phyloP scores from a whole-genome alignment of 2,329 filamentous ascomycete genomes.

The Cladosporium velox region DNA sequence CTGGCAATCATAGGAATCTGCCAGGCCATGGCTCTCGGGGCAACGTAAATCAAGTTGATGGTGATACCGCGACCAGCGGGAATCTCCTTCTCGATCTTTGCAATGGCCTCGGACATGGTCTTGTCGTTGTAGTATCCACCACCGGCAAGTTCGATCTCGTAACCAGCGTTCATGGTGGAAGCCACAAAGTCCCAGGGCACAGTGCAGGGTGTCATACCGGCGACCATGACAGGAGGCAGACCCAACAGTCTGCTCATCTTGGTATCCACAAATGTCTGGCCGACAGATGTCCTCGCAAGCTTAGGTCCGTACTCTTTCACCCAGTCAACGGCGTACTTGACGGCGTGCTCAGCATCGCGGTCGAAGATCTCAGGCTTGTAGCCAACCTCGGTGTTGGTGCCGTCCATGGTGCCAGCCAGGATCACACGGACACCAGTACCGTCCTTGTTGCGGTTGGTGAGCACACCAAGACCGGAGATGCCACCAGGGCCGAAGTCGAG shows the following conservation, averaged over 20 bases:
- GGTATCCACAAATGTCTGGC: slow-evolving; percentile 90
- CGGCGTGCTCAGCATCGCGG: slow-evolving; percentile 88
- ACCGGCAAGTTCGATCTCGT: slow-evolving; percentile 86
- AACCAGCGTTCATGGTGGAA: slow-evolving; percentile 92
- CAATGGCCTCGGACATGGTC: slow-evolving; percentile 78
- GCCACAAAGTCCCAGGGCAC: slow-evolving; percentile 90
- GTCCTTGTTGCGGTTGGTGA: slow-evolving; percentile 99
- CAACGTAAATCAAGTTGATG: slow-evolving; percentile 89
- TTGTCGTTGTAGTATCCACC: slow-evolving; percentile 86
- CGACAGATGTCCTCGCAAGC: slow-evolving; percentile 83
- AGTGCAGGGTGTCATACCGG: slow-evolving; percentile 90
- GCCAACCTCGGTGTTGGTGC: slow-evolving; percentile 84
- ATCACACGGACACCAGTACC: slow-evolving; percentile 97
- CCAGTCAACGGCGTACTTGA: slow-evolving; percentile 96
- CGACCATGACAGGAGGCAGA: slow-evolving; percentile 83
- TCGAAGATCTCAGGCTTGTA: slow-evolving; percentile 99
- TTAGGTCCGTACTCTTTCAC: slow-evolving; percentile 95
- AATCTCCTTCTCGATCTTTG: slow-evolving; percentile 81
- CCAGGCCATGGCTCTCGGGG: slow-evolving; percentile 86
- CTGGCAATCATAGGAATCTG: slow-evolving; percentile 83
- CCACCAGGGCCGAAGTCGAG: slow-evolving; percentile 96
- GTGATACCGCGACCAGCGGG: slow-evolving; percentile 84
- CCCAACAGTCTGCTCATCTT: slow-evolving; percentile 90
- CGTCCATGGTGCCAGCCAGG: slow-evolving; percentile 88
- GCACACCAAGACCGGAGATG: slow-evolving; percentile 90